These are phyloP conservation scores for Leishmania tropica DNA, from an alignment of 208 protist genomes.

Conservation along the genomic window DNA sequence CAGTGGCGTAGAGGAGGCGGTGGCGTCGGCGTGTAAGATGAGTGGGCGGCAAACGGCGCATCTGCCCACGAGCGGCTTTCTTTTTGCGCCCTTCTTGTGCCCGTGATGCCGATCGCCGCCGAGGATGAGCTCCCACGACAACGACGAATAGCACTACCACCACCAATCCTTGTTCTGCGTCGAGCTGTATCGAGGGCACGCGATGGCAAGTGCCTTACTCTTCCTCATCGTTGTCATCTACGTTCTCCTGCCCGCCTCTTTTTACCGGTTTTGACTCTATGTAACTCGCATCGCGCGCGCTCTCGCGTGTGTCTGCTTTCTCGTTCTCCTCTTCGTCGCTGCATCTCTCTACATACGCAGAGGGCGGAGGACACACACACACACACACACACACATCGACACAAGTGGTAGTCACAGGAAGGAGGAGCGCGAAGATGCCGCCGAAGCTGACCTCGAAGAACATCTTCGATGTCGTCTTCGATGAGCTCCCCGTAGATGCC, in stretches of 20 bases:
- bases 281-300: too few species aligned
- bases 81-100: background rate
- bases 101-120: background rate
- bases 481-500: slow-evolving; percentile 58
- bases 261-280: too few species aligned
- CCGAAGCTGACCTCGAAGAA: slow-evolving; percentile 60
- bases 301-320: background rate
- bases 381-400: background rate
- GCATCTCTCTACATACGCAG: background rate
- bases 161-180: background rate
- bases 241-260: background rate
- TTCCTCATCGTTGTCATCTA: background rate
- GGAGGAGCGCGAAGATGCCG: slow-evolving; percentile 20
- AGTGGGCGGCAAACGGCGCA: background rate
- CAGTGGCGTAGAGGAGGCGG: background rate
- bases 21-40: background rate
- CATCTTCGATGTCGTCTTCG: slow-evolving; percentile 79
- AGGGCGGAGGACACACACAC: background rate
- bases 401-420: background rate
- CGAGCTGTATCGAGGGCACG: background rate
- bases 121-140: background rate
- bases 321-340: background rate
- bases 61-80: background rate
- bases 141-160: background rate
- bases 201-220: background rate